Conservation (phyloP, 257 asterid genomes). For the Salvia rosmarinus region DNA sequence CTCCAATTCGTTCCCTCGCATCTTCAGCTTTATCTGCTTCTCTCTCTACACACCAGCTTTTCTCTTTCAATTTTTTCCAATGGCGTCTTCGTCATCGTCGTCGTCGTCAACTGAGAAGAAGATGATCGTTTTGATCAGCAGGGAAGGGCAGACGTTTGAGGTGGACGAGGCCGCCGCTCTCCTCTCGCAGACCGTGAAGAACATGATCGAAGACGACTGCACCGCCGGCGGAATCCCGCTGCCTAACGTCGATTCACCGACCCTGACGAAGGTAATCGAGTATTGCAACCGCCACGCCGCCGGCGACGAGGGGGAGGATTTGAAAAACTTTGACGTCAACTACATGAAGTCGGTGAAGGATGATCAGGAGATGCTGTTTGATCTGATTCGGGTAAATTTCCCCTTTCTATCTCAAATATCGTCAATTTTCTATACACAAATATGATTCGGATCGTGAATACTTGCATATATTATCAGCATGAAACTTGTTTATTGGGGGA, state of each 20-base stretch:
- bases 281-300: slow-evolving; percentile 43
- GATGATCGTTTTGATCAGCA: neutral
- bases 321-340: slow-evolving; percentile 40
- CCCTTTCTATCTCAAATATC: too few relatives aligned
- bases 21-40: too few relatives aligned
- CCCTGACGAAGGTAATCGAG: slow-evolving; percentile 49
- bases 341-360: slow-evolving; percentile 57
- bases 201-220: neutral
- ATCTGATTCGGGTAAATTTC: slow-evolving; percentile 52
- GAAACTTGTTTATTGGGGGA: too few relatives aligned
- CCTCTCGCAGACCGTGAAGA: neutral
- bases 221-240: neutral
- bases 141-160: neutral
- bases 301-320: neutral
- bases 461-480: too few relatives aligned
- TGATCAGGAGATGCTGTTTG: slow-evolving; percentile 53
- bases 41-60: too few relatives aligned
- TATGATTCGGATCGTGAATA: too few relatives aligned
- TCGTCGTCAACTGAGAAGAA: too few relatives aligned
- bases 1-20: too few relatives aligned
- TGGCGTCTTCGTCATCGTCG: too few relatives aligned
- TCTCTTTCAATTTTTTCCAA: too few relatives aligned
- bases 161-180: neutral
- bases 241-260: slow-evolving; percentile 41
- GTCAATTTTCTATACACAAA: too few relatives aligned